Conservation (phyloP, 1,284 basidiomycete genomes). For the Amylostereum chailletii region DNA sequence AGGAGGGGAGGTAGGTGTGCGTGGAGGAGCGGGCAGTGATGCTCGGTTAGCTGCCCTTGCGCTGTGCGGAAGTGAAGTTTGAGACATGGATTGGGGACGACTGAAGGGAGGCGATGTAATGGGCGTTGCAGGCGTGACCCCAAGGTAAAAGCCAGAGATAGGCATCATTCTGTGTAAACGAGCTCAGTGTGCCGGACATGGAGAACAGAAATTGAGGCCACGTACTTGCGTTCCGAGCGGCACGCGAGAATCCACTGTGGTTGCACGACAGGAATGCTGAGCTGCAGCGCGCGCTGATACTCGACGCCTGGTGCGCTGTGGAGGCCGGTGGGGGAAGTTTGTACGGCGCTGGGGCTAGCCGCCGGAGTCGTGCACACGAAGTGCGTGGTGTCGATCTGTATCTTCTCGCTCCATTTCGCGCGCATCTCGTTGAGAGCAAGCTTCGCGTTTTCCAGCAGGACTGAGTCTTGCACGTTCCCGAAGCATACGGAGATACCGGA, state of each 20-base stretch:
- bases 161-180: constrained; percentile 64
- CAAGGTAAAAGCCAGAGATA: constrained; percentile 76
- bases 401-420: constrained; percentile 83
- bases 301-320: constrained; percentile 64
- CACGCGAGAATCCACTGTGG: constrained; percentile 89
- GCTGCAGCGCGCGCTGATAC: constrained; percentile 84
- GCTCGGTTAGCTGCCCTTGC: constrained; percentile 36
- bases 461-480: constrained; percentile 74
- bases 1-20: constrained; percentile 29
- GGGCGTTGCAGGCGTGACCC: constrained; percentile 44
- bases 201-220: constrained; percentile 6
- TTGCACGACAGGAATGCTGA: constrained; percentile 86
- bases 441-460: constrained; percentile 72
- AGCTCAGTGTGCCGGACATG: neutral
- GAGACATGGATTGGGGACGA: constrained; percentile 72
- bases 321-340: constrained; percentile 35
- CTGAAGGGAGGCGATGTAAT: constrained; percentile 34
- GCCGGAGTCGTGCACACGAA: constrained; percentile 90
- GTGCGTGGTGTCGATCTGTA: constrained; percentile 95
- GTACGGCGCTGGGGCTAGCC: constrained; percentile 52
- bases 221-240: constrained; percentile 71
- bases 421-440: constrained; percentile 73
- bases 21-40: constrained; percentile 51
- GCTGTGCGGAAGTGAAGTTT: constrained; percentile 41
- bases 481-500: constrained; percentile 91